Evolutionary conservation across 768 basidiomycete genomes (phyloP).

Genomic region (Mycena alexandri): DNA sequence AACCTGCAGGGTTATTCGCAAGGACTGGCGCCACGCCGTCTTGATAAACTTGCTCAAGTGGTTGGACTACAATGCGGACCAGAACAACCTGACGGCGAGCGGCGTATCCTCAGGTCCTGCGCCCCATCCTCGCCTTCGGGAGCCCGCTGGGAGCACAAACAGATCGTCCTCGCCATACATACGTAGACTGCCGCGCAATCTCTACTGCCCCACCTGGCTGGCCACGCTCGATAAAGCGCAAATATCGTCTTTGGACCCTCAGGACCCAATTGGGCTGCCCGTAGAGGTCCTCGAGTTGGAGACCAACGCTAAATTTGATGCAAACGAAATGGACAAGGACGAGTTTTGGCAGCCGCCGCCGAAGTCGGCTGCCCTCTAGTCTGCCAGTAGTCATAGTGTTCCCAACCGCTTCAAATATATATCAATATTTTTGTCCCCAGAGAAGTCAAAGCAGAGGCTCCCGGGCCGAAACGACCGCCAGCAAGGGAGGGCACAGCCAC

Average conservation of each 20-base stretch:
- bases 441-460: too few relatives aligned
- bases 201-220: not conserved
- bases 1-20: conserved; percentile 6
- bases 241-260: not conserved
- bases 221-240: not conserved
- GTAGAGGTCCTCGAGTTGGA: not conserved
- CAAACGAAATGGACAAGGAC: not conserved
- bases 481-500: too few relatives aligned
- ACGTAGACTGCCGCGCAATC: not conserved
- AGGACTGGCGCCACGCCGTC: not conserved
- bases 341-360: not conserved
- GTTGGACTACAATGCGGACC: conserved; percentile 10
- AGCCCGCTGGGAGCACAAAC: too few relatives aligned
- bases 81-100: not conserved
- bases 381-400: too few relatives aligned
- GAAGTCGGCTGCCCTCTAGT: too few relatives aligned
- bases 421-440: too few relatives aligned
- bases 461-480: too few relatives aligned
- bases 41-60: conserved; percentile 9
- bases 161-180: not conserved
- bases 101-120: not conserved
- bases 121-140: not conserved
- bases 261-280: not conserved
- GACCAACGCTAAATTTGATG: not conserved
- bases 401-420: too few relatives aligned